A percentile compares a stretch with the other conserved stretches of the same genome.
These are phyloP conservation scores for Trichosporon inkin DNA, from an alignment of 1,284 basidiomycete species.

Conservation along the genomic window DNA sequence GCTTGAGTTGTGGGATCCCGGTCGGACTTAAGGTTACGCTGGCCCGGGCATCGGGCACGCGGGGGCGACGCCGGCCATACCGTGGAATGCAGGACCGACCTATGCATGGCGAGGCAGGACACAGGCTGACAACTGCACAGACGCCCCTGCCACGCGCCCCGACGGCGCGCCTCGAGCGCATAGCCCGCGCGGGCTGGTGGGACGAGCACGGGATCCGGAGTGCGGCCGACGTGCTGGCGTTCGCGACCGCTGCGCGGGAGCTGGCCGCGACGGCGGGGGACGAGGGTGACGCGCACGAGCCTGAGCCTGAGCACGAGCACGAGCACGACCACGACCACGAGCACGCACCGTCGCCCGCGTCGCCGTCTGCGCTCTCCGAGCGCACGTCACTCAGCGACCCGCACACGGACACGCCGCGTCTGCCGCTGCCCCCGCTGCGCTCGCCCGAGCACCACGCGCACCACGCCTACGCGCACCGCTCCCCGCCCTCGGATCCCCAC, in stretches of 20 bases:
- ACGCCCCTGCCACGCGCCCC: conserved; percentile 12
- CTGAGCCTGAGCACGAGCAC: background rate
- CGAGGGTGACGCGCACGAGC: background rate
- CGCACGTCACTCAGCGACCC: no score
- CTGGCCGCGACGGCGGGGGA: background rate
- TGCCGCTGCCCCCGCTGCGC: no score
- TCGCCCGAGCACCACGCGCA: background rate
- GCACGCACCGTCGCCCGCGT: no score
- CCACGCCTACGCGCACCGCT: background rate
- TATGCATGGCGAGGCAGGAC: no score
- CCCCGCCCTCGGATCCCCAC: background rate
- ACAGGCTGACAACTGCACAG: background rate
- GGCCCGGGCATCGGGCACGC: no score
- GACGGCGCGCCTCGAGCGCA: conserved; percentile 17
- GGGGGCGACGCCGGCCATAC: no score
- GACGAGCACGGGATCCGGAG: conserved; percentile 12
- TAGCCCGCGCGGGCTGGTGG: conserved; percentile 21
- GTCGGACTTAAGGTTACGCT: no score
- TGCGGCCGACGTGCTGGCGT: conserved; percentile 11
- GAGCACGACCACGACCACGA: no score
- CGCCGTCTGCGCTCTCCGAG: no score
- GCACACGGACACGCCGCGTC: no score
- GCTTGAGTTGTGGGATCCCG: no score
- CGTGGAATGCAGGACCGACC: no score
- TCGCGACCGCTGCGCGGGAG: conserved; percentile 6